Evolutionary conservation across 805 yeast genomes (phyloP).

Genomic region (Candida khao-thaluensis): DNA sequence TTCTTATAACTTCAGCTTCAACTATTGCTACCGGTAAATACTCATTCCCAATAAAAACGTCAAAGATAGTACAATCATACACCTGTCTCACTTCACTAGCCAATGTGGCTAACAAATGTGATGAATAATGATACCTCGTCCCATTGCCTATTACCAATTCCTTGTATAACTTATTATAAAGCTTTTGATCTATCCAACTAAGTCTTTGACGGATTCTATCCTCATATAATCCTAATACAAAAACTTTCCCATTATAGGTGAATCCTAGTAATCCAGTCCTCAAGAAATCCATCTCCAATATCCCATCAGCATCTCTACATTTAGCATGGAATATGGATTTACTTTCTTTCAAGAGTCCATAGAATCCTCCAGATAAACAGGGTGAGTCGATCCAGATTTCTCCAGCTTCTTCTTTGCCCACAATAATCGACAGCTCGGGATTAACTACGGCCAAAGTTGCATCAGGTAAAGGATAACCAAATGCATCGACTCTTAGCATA

Average conservation of each 20-base stretch:
- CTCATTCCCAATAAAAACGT: constrained; percentile 73
- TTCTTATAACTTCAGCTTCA: constrained; percentile 58
- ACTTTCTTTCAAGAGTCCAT: constrained; percentile 67
- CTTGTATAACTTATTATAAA: constrained; percentile 26
- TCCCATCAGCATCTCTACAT: constrained; percentile 70
- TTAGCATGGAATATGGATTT: constrained; percentile 77
- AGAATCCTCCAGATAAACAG: constrained; percentile 85
- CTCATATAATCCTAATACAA: constrained; percentile 85
- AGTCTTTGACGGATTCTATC: constrained; percentile 82
- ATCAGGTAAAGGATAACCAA: constrained; percentile 93
- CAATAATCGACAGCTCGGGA: constrained; percentile 80
- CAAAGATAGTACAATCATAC: constrained; percentile 90
- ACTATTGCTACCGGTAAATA: constrained; percentile 81
- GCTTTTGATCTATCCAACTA: constrained; percentile 59
- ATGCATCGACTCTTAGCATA: constrained; percentile 73
- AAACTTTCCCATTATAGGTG: constrained; percentile 80
- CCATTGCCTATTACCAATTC: constrained; percentile 38
- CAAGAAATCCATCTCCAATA: constrained; percentile 72
- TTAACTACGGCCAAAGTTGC: constrained; percentile 91
- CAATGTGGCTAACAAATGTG: constrained; percentile 81
- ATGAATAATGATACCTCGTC: constrained; percentile 73
- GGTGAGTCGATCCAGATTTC: constrained; percentile 98
- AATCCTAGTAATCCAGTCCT: constrained; percentile 93
- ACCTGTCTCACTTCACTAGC: constrained; percentile 79
- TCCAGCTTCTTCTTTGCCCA: constrained; percentile 79